A percentile compares a stretch with the other conserved stretches of the same genome.
These are phyloP conservation scores for Micractinium sp. DNA, from an alignment of 139 green algal species.

Conservation along the genomic window DNA sequence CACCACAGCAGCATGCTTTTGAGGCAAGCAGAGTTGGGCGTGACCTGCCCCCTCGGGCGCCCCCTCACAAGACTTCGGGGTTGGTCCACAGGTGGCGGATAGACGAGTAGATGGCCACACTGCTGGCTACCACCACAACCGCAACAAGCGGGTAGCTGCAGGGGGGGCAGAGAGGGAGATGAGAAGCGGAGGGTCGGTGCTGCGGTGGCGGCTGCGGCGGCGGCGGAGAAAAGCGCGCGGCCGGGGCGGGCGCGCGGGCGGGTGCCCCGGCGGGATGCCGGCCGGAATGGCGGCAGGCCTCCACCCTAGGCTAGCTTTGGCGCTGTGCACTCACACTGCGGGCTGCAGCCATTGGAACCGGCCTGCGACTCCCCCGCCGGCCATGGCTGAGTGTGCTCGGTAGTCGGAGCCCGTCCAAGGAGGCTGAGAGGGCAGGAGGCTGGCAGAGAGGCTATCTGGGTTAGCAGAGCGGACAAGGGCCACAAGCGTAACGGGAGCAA, in stretches of 20 bases:
- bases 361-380: not conserved
- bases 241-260: not conserved
- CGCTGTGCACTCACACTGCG: not conserved
- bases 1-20: no score
- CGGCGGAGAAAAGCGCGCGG: not conserved
- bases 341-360: not conserved
- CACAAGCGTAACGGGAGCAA: no score
- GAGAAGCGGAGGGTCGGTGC: no score
- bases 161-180: not conserved
- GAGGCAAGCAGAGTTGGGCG: no score
- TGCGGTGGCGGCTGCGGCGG: not conserved
- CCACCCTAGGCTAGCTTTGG: not conserved
- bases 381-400: not conserved
- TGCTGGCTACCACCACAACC: not conserved
- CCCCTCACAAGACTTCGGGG: not conserved
- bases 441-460: no score
- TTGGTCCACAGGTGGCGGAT: slow-evolving; percentile 32
- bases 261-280: no score
- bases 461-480: no score
- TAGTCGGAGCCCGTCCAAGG: not conserved
- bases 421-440: no score
- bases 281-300: not conserved
- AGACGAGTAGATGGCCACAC: not conserved
- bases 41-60: no score
- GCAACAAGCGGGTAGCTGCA: slow-evolving; percentile 21